Base-by-base conservation (phyloP, 805 yeast species). In the Pichia kluyveri region DNA sequence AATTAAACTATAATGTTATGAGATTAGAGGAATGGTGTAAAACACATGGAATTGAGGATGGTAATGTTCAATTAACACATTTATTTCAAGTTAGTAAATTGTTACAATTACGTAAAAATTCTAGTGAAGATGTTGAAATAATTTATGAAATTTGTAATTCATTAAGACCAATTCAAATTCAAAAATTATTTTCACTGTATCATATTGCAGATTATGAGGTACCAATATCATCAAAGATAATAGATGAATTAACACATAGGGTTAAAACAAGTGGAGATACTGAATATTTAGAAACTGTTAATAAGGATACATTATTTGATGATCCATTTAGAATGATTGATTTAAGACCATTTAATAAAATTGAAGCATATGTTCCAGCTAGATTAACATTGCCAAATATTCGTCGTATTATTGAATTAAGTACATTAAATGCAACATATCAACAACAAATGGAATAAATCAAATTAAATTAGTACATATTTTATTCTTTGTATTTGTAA, bases 21-120 rank as follows among this genome's bases (percentile, higher is more conserved):
- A 79, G 98, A 60, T 76, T 93, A 59, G 97, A 89, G 66, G 99
- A 93, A 69, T 93, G 99, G 99, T 91, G 98, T 68, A 91, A 88
- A 70, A 80, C 88, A 8, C 96, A 91, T 65, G 90, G 85, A 45
- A 79, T 93, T 53, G 84, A 85, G 44, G 96, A 90, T 62, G 96
- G 95, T 2, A 78, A 91, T 5, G 79, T 82, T 38, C 82, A 88
- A 60, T 75, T 93, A 62, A 82, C 83, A 53, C 97, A 90, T 62
- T 73, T 93, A 61, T 75, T 89, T 56, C 98, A 93, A 69, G 91
- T 95, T 19, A 90, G 96, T 38, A 93, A 93, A 69, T 73, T 93
- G 51, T 71, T 93, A 60, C 99, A 93, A 69, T 77, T 93, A 62
- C 80, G 95, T 67, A 93, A 93, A 72, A 83, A 83, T 58, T 83